Evolutionary conservation across 2,329 filamentous ascomycete species (phyloP), one percentile per base, ranked within the genome.

Genomic region (Diaporthe helianthi): DNA sequence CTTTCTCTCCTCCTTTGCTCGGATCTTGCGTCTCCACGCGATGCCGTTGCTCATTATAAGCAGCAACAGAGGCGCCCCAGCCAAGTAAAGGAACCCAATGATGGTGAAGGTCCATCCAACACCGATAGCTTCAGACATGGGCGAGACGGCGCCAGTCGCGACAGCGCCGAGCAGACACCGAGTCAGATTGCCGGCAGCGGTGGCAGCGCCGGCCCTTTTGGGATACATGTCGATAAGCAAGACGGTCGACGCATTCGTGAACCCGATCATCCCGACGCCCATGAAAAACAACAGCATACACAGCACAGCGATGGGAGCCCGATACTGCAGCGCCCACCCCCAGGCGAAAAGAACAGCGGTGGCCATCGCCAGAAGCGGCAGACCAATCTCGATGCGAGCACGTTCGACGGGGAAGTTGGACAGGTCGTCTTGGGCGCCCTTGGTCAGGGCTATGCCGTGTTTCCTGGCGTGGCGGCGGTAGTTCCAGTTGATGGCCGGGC

Each of bases 401-500:
- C 79, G 78, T 73, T 88, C 86, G 12, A 88, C 83, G 1, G 86
- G 85, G 44, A 88, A 87, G 0, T 77, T 71, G 0, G 78, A 73
- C 15, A 87, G 76, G 70, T 87, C 83, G 38, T 81, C 80, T 72
- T 85, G 85, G 12, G 85, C 84, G 58, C 81, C 85, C 72, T 83
- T 83, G 67, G 84, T 84, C 66, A 90, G 83, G 0, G 82, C 75
- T 12, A 91, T 79, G 12, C 86, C 86, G 0, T 87, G 77, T 6
- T 78, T 81, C 12, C 78, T 76, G 15, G 90, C 89, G 69, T 90
- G 84, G 1, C 90, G 86, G 1, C 85, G 83, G 76, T 89, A 94
- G 76, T 92, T 93, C 79, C 85, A 85, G 76, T 93, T 91, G 44
- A 92, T 84, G 1, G 88, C 73, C 2, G 83, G 82, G 0, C 91